phyloP scores from a whole-genome alignment of 1,139 yeast species.

The Kodamaea ohmeri region DNA sequence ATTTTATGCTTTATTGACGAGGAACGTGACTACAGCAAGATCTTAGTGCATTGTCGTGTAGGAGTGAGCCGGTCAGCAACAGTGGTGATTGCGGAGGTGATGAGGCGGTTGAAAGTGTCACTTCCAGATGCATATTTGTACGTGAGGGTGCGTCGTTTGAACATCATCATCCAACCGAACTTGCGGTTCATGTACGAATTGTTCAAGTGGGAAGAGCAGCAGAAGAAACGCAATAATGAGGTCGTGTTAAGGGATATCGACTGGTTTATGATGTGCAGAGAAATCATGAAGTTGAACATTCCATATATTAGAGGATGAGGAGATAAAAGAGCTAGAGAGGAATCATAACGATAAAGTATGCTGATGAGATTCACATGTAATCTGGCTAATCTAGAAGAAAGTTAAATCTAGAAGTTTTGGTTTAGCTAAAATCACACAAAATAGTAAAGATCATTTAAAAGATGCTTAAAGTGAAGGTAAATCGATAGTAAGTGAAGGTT shows the following conservation, averaged over 20 bases:
- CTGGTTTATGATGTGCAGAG: slow-evolving; percentile 89
- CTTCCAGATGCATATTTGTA: slow-evolving; percentile 45
- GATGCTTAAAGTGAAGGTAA: too few relatives aligned
- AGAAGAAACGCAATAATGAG: slow-evolving; percentile 18
- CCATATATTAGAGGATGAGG: slow-evolving; percentile 31
- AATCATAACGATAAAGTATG: neutral
- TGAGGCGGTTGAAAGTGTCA: slow-evolving; percentile 37
- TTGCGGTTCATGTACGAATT: slow-evolving; percentile 48
- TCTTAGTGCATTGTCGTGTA: slow-evolving; percentile 49
- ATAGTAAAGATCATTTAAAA: too few relatives aligned
- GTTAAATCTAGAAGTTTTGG: too few relatives aligned
- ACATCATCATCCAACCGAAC: slow-evolving; percentile 50
- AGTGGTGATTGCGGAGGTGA: slow-evolving; percentile 49
- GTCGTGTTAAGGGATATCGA: slow-evolving; percentile 61
- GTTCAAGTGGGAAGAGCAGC: slow-evolving; percentile 48
- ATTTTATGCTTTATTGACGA: slow-evolving; percentile 38
- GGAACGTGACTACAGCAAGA: slow-evolving; percentile 33
- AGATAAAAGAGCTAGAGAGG: neutral
- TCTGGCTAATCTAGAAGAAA: too few relatives aligned
- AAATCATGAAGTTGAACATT: slow-evolving; percentile 71
- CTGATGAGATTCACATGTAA: neutral
- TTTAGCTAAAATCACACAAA: too few relatives aligned
- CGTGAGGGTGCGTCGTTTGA: slow-evolving; percentile 45
- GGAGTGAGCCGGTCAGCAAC: slow-evolving; percentile 52
- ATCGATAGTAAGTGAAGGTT: too few relatives aligned